Evolutionary conservation across 2,329 filamentous ascomycete genomes (phyloP).

Genomic region (Laburnicola sp.): DNA sequence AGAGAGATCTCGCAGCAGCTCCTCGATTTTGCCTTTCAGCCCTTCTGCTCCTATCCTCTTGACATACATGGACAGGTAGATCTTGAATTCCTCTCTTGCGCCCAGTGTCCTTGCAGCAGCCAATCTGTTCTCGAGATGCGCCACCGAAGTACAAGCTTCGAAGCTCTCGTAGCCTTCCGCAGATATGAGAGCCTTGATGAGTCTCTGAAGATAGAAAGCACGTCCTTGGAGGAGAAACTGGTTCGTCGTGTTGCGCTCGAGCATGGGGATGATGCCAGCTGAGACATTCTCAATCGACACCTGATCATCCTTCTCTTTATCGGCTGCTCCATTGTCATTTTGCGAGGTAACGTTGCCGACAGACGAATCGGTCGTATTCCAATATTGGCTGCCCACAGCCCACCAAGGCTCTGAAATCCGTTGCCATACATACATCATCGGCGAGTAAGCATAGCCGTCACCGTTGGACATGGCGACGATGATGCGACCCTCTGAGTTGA

Average conservation of each 20-base stretch:
- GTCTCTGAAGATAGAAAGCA: slow-evolving; percentile 85
- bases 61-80: slow-evolving; percentile 98
- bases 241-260: slow-evolving; percentile 92
- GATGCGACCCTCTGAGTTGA: slow-evolving; percentile 85
- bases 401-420: slow-evolving; percentile 97
- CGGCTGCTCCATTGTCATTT: slow-evolving; percentile 45
- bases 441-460: slow-evolving; percentile 88
- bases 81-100: slow-evolving; percentile 86
- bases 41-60: slow-evolving; percentile 93
- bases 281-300: slow-evolving; percentile 67
- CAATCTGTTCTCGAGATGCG: slow-evolving; percentile 91
- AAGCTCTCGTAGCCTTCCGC: slow-evolving; percentile 91
- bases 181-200: slow-evolving; percentile 86
- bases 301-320: slow-evolving; percentile 50
- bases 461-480: slow-evolving; percentile 92
- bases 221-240: slow-evolving; percentile 90
- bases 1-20: slow-evolving; percentile 79
- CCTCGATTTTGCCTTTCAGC: slow-evolving; percentile 84
- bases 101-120: slow-evolving; percentile 84
- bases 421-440: slow-evolving; percentile 88
- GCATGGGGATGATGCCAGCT: slow-evolving; percentile 86
- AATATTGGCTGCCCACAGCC: slow-evolving; percentile 97
- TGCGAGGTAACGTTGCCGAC: slow-evolving; percentile 74
- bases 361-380: slow-evolving; percentile 95
- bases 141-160: slow-evolving; percentile 87